Base-by-base conservation (phyloP, 371 early-diverging fungal genomes). In the Rhizopus microsporus region DNA sequence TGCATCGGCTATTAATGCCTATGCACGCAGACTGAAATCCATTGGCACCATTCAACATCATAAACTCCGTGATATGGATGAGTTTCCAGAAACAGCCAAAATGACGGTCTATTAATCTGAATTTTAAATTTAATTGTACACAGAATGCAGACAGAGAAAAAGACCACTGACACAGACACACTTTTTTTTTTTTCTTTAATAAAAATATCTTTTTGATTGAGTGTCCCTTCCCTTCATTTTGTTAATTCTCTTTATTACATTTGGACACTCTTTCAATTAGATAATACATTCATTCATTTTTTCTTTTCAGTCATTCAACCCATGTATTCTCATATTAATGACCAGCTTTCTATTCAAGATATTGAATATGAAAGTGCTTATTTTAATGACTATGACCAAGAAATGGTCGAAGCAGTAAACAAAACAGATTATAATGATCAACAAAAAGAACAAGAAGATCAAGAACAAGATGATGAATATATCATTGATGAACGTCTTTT, bases 361-460 rank as follows among this genome's bases (percentile, higher is more conserved):
- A 55, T 54, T 23, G 47, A 48, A 47, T 54, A 51, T 29, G 72
- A 75, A 32, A 13, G 55, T 34, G 44, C 39, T 35, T 69, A 71
- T 46, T 67, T 72, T 57, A 57, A 61, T 38, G 63, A 68, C 9
- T 72, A 75, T 51, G 72, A 71, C 42, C 67, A 56, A 39, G 63
- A 63, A 16, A 69, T 72, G 63, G 60, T 55, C n/a, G 57, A 65
- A 31, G 65, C 59, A 45, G 60, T 62, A 23, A 49, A 63, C 16
- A 55, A 59, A 43, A 65, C 71, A 15, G 68, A 68, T 57, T 66
- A 66, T n/a, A 56, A 63, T 42, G 59, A 58, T 10, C 30, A 55
- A 3, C 23, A 23, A 23, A 23, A 23, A 23, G 53, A 57, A 39
- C 37, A 54, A 23, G 32, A 46, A 15, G 40, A 56, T 33, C 32